A percentile compares a stretch with the other conserved stretches of the same genome.
Evolutionary conservation across 2,329 filamentous ascomycete species (phyloP).

Genomic region (Dothideomycetes sp.): DNA sequence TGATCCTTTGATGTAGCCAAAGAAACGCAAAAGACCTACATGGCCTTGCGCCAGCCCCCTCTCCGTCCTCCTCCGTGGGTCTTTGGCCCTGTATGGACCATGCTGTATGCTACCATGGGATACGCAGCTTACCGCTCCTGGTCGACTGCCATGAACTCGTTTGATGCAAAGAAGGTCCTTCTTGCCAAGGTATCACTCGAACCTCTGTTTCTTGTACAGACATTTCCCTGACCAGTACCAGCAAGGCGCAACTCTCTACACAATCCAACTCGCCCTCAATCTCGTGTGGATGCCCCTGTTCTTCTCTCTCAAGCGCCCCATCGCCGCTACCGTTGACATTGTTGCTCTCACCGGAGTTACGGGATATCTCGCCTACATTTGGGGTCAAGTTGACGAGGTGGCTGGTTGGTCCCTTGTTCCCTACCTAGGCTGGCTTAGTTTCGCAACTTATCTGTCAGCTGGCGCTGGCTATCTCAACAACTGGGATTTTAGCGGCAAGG

Average conservation of each 20-base stretch:
- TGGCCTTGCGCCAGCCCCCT: slow-evolving; percentile 55
- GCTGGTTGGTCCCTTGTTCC: slow-evolving; percentile 69
- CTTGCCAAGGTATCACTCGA: slow-evolving; percentile 43
- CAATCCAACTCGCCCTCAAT: slow-evolving; percentile 76
- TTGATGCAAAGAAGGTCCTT: slow-evolving; percentile 45
- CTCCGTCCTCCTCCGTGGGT: slow-evolving; percentile 47
- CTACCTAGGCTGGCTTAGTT: slow-evolving; percentile 78
- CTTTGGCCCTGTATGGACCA: slow-evolving; percentile 51
- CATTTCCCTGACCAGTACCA: slow-evolving; percentile 14
- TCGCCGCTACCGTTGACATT: slow-evolving; percentile 67
- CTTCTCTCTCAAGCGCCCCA: slow-evolving; percentile 66
- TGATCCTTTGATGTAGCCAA: slow-evolving; percentile 33
- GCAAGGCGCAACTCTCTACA: slow-evolving; percentile 70
- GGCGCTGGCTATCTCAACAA: slow-evolving; percentile 33
- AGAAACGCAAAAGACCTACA: slow-evolving; percentile 54
- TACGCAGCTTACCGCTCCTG: slow-evolving; percentile 78
- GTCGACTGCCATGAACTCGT: slow-evolving; percentile 51
- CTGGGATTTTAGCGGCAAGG: slow-evolving; percentile 30
- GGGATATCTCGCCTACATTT: slow-evolving; percentile 65
- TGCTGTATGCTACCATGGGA: slow-evolving; percentile 64
- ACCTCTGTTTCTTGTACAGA: background rate
- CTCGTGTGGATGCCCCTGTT: slow-evolving; percentile 88
- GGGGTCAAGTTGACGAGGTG: slow-evolving; percentile 62
- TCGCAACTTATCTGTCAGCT: slow-evolving; percentile 73
- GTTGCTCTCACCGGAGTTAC: slow-evolving; percentile 62